phyloP scores from a whole-genome alignment of 768 basidiomycete genomes.

The Termitomyces sp. region DNA sequence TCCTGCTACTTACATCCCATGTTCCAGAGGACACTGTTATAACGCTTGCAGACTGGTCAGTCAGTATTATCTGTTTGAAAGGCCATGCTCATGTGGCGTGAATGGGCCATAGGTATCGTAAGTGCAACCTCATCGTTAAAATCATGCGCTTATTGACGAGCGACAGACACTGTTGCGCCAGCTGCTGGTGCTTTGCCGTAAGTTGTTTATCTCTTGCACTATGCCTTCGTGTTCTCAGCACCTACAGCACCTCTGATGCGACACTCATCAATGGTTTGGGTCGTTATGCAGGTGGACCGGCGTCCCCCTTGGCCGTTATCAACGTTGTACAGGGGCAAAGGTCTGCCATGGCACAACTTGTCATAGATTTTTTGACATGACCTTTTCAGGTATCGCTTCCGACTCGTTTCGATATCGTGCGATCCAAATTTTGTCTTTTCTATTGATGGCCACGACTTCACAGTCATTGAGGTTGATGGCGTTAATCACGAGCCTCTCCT shows the following conservation, averaged over 20 bases:
- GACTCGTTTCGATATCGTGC: slow-evolving; percentile 41
- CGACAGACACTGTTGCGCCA: background rate
- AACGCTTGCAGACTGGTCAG: slow-evolving; percentile 33
- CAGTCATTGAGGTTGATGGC: slow-evolving; percentile 38
- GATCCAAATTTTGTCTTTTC: slow-evolving; percentile 35
- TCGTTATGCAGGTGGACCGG: slow-evolving; percentile 31
- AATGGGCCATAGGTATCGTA: slow-evolving; percentile 20
- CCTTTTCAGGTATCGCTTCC: slow-evolving; percentile 37
- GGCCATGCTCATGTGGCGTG: background rate
- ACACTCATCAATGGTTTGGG: slow-evolving; percentile 44
- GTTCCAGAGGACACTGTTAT: slow-evolving; percentile 36
- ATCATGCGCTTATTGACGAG: background rate
- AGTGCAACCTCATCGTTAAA: slow-evolving; percentile 9
- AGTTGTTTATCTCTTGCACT: background rate
- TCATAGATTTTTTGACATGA: background rate
- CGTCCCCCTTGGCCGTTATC: slow-evolving; percentile 27
- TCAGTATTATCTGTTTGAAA: background rate
- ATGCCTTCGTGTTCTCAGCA: background rate
- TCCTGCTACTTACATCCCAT: background rate
- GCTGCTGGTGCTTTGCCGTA: background rate
- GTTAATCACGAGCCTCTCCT: slow-evolving; percentile 17
- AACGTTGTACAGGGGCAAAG: slow-evolving; percentile 32
- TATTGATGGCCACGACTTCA: slow-evolving; percentile 29
- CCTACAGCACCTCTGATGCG: slow-evolving; percentile 15
- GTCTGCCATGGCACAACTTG: background rate